These are phyloP conservation scores for Pseudogymnoascus sp. DNA, from an alignment of 2,329 filamentous ascomycete genomes.

Conservation along the genomic window DNA sequence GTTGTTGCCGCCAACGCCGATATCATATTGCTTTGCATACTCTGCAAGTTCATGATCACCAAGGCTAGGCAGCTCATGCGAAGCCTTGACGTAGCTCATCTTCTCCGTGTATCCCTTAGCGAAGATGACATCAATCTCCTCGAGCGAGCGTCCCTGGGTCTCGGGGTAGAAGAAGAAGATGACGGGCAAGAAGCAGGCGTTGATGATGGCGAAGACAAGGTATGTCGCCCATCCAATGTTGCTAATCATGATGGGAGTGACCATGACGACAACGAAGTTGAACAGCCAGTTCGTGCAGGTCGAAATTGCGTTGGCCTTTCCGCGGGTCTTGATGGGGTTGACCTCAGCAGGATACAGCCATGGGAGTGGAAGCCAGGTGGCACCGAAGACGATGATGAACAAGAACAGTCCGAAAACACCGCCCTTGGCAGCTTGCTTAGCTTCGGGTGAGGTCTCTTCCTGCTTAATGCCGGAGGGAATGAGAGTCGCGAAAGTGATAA, in stretches of 20 bases:
- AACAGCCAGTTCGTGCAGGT: conserved; percentile 6
- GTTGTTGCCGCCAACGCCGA: not conserved
- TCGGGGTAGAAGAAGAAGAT: conserved; percentile 45
- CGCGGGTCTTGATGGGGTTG: not conserved
- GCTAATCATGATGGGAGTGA: not conserved
- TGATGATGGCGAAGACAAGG: conserved; percentile 5
- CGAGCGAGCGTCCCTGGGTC: conserved; percentile 43
- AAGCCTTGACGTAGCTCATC: conserved; percentile 47
- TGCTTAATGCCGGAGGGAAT: not conserved
- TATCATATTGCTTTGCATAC: not conserved
- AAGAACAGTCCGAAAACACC: not conserved
- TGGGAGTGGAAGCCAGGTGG: conserved; percentile 1
- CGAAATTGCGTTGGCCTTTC: not conserved
- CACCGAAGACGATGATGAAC: conserved; percentile 3
- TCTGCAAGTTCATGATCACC: not conserved
- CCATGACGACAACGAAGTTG: conserved; percentile 7
- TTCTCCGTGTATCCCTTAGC: conserved; percentile 39
- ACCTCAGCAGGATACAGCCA: conserved; percentile 8
- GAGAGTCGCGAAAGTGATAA: not conserved
- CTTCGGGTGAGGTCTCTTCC: not conserved
- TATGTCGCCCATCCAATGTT: conserved; percentile 6
- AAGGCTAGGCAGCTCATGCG: not conserved
- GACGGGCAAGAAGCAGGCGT: conserved; percentile 39
- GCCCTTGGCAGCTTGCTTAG: not conserved
- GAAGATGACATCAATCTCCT: conserved; percentile 22